phyloP scores from a whole-genome alignment of 495 filamentous ascomycete species.

The Apodospora peruviana region DNA sequence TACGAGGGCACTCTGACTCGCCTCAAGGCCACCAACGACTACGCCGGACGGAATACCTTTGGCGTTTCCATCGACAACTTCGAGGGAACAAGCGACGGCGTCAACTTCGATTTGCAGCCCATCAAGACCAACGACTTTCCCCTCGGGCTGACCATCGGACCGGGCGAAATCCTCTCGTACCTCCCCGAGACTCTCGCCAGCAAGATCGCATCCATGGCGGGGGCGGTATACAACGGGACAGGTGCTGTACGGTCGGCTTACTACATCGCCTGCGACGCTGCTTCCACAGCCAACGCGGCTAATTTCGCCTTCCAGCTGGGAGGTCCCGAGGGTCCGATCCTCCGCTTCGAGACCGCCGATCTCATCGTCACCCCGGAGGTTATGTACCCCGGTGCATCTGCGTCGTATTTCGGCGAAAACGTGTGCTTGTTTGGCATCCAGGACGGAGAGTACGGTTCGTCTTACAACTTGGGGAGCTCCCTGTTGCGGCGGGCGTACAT shows the following conservation, averaged over 20 bases:
- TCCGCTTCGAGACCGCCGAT: conserved; percentile 61
- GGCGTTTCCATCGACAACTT: conserved; percentile 54
- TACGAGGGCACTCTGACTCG: conserved; percentile 62
- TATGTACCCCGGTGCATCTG: no score
- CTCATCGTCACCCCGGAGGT: conserved; percentile 49
- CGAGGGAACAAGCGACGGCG: conserved; percentile 19
- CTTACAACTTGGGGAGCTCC: conserved; percentile 71
- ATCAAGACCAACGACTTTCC: conserved; percentile 53
- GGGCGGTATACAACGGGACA: conserved; percentile 44
- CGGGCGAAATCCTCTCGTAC: conserved; percentile 68
- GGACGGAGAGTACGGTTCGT: conserved; percentile 32
- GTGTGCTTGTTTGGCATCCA: conserved; percentile 65
- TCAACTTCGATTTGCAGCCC: conserved; percentile 30
- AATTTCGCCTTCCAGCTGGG: conserved; percentile 53
- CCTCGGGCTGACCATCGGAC: conserved; percentile 48
- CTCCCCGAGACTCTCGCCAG: conserved; percentile 58
- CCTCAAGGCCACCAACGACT: conserved; percentile 35
- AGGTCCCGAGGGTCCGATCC: conserved; percentile 44
- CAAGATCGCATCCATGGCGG: conserved; percentile 52
- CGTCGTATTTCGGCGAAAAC: background rate
- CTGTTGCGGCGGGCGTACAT: conserved; percentile 79
- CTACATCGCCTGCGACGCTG: conserved; percentile 60
- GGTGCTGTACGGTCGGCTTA: conserved; percentile 38
- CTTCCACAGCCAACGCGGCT: conserved; percentile 41
- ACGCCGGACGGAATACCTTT: conserved; percentile 48